Evolutionary conservation across 352 stramenopile species (phyloP).

Genomic region (Phytophthora uliginosa): DNA sequence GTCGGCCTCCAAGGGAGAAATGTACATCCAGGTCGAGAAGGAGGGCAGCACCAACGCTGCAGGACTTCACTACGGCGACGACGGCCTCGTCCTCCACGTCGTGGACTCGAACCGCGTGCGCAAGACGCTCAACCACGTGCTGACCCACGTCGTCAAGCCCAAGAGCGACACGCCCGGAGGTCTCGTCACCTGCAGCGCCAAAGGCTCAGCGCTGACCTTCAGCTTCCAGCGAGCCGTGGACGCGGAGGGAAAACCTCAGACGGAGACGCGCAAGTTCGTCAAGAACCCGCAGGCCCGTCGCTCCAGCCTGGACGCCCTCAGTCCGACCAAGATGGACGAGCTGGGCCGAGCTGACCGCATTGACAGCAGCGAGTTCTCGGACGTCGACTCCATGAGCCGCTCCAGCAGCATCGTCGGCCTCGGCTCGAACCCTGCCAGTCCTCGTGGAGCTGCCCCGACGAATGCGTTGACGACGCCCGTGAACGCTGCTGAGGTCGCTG

Average conservation of each 20-base stretch:
- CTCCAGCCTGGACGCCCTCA: conserved; percentile 49
- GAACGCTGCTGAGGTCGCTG: conserved; percentile 28
- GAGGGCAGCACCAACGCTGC: conserved; percentile 55
- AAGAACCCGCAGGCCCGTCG: conserved; percentile 61
- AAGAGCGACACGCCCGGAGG: conserved; percentile 60
- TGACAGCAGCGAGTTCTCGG: conserved; percentile 55
- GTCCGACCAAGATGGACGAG: conserved; percentile 60
- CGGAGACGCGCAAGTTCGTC: conserved; percentile 51
- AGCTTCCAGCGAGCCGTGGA: conserved; percentile 40
- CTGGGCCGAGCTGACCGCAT: conserved; percentile 46
- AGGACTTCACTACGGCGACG: conserved; percentile 57
- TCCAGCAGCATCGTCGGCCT: conserved; percentile 41
- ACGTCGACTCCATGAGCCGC: conserved; percentile 58
- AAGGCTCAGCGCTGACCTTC: conserved; percentile 54
- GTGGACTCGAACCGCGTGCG: conserved; percentile 83
- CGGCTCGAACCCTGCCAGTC: conserved; percentile 41
- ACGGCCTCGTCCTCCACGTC: conserved; percentile 53
- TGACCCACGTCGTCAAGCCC: conserved; percentile 56
- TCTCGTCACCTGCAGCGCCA: conserved; percentile 56
- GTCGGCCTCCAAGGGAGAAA: conserved; percentile 69
- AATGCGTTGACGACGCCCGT: conserved; percentile 16
- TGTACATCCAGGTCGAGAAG: conserved; percentile 77
- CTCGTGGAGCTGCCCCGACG: conserved; percentile 21
- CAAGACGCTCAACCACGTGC: conserved; percentile 73
- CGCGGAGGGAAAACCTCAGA: conserved; percentile 32